Evolutionary conservation across 2,329 filamentous ascomycete species (phyloP).

Genomic region (Colletotrichum incanum): DNA sequence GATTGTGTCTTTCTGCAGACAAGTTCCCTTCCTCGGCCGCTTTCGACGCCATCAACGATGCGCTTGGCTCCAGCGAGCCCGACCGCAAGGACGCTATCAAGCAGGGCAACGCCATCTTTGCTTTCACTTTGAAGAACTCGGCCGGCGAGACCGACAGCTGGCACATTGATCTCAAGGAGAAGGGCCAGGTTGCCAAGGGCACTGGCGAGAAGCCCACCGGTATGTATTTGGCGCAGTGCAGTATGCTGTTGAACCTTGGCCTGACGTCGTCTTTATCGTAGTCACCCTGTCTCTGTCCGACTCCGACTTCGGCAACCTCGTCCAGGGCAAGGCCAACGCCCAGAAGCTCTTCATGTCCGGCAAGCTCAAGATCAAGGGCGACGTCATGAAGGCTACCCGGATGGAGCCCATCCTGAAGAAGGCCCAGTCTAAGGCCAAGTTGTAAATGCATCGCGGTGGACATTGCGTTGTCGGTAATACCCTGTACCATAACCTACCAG

Average conservation of each 20-base stretch:
- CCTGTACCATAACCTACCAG: slow-evolving; percentile 42
- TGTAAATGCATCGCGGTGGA: slow-evolving; percentile 67
- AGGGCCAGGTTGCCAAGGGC: slow-evolving; percentile 86
- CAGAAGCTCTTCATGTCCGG: slow-evolving; percentile 98
- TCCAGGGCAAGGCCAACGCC: slow-evolving; percentile 90
- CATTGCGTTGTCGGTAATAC: slow-evolving; percentile 40
- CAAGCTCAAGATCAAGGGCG: slow-evolving; percentile 98
- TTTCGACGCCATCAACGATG: slow-evolving; percentile 88
- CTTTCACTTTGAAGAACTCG: slow-evolving; percentile 92
- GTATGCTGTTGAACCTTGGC: neutral
- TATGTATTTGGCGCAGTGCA: slow-evolving; percentile 59
- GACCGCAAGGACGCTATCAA: slow-evolving; percentile 92
- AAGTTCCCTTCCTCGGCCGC: slow-evolving; percentile 91
- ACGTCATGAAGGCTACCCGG: slow-evolving; percentile 99
- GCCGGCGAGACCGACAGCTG: slow-evolving; percentile 86
- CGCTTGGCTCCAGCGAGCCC: slow-evolving; percentile 77
- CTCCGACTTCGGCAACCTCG: slow-evolving; percentile 87
- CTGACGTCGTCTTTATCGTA: slow-evolving; percentile 53
- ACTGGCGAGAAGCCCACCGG: slow-evolving; percentile 86
- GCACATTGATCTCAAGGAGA: slow-evolving; percentile 96
- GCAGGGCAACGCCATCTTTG: slow-evolving; percentile 88
- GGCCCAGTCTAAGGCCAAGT: slow-evolving; percentile 86
- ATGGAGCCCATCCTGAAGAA: slow-evolving; percentile 94
- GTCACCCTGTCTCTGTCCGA: slow-evolving; percentile 91
- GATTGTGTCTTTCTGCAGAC: slow-evolving; percentile 62